These are phyloP conservation scores for Dioscorea dumetorum DNA, from an alignment of 106 monocot genomes.

Conservation along the genomic window DNA sequence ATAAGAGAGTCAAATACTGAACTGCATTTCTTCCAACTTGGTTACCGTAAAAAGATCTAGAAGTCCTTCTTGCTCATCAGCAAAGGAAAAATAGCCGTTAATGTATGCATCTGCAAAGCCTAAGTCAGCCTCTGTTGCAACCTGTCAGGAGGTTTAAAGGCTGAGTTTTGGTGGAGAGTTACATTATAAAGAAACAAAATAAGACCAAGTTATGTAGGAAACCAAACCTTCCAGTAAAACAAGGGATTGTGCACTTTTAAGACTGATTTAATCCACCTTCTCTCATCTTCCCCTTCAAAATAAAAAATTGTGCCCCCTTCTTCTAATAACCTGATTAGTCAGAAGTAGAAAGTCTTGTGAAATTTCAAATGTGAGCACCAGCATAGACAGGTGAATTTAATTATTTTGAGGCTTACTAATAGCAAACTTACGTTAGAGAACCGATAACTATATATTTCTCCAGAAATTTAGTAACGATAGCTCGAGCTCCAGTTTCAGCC, in stretches of 20 bases:
- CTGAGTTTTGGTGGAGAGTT: not conserved
- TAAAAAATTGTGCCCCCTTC: constrained; percentile 79
- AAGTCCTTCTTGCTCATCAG: constrained; percentile 79
- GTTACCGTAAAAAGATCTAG: constrained; percentile 67
- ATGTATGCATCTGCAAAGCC: constrained; percentile 97
- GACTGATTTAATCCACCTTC: constrained; percentile 40
- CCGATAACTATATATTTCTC: constrained; percentile 46
- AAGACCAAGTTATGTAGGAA: not conserved
- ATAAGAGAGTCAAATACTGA: not conserved
- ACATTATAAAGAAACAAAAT: not conserved
- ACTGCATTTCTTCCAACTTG: not conserved
- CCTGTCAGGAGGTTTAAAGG: constrained; percentile 18
- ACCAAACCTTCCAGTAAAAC: constrained; percentile 93
- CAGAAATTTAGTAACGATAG: constrained; percentile 65
- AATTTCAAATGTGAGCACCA: not conserved
- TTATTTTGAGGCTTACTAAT: not conserved
- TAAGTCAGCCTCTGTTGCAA: constrained; percentile 90
- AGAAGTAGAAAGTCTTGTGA: not conserved
- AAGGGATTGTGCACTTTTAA: constrained; percentile 69
- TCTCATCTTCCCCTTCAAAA: constrained; percentile 46
- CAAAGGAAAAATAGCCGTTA: constrained; percentile 81
- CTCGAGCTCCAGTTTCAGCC: constrained; percentile 67
- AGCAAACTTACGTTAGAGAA: constrained; percentile 51
- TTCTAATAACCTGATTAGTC: constrained; percentile 61
- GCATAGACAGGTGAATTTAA: not conserved